Evolutionary conservation across 108 stramenopile genomes (phyloP), one percentile per base, ranked within the genome.

Genomic region (Fistulifera pelliculosa): DNA sequence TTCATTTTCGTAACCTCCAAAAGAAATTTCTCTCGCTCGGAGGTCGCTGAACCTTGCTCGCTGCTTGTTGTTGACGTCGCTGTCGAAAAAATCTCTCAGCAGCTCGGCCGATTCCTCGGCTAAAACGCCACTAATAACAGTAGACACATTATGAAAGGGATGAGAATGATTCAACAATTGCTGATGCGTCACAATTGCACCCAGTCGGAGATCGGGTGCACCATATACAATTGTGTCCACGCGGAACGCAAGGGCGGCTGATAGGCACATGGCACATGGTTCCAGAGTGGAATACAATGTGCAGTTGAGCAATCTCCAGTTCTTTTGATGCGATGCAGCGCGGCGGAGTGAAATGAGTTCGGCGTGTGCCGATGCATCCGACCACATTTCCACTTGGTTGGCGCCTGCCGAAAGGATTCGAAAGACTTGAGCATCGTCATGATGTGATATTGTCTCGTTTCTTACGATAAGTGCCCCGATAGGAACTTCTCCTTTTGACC

Each of bases 351-450:
- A 82, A 38, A 61, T 41, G 15, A 94, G 56, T 62, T 94, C 93
- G 38, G 93, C 93, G 64, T 94, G 93, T 0, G 89, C 85, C 10
- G 88, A 84, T 14, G 93, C 93, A 64, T 94, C 93, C 14, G 66
- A 35, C 13, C 52, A 57, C 16, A 63, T 64, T 68, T 94, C 93
- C 18, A 94, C 82, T 23, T 44, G 74, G 69, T 94, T 94, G 58
- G 75, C 69, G n/a, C 63, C 83, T 42, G 54, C 56, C 11, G 92
- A 75, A 38, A 93, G n/a, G 2, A 93, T 54, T 38, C 21, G 7
- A 21, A 23, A 57, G 14, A 24, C 27, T 54, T 38, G 53, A 17
- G 1, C 28, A n/a, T n/a, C n/a, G n/a, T n/a, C n/a, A n/a, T 42
- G 41, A 40, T 43, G 56, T 24, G 23, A 16, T 4, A 40, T 55